Evolutionary conservation across 805 yeast genomes (phyloP).

Genomic region (Spathaspora hagerdaliae): DNA sequence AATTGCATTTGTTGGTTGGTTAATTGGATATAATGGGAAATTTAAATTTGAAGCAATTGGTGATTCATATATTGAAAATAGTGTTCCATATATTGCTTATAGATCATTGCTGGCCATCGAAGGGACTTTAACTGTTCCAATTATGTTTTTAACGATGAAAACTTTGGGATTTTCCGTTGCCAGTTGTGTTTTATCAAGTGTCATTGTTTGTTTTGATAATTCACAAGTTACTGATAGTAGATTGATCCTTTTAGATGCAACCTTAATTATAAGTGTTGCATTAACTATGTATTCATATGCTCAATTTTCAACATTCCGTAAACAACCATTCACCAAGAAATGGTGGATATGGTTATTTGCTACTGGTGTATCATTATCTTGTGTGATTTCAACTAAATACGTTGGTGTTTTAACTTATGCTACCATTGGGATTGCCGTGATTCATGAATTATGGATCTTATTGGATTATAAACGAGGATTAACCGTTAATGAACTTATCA

Average conservation of each 20-base stretch:
- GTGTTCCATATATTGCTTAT: slow-evolving; percentile 83
- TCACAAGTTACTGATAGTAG: slow-evolving; percentile 91
- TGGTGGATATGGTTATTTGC: slow-evolving; percentile 89
- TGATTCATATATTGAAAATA: slow-evolving; percentile 67
- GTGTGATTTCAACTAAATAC: slow-evolving; percentile 93
- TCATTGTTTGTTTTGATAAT: slow-evolving; percentile 78
- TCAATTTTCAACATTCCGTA: slow-evolving; percentile 66
- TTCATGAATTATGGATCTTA: slow-evolving; percentile 82
- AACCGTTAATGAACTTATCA: slow-evolving; percentile 48
- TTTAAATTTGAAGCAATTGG: slow-evolving; percentile 92
- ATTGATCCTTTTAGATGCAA: slow-evolving; percentile 87
- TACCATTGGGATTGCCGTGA: slow-evolving; percentile 83
- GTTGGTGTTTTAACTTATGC: slow-evolving; percentile 92
- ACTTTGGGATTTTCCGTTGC: slow-evolving; percentile 76
- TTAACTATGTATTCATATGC: slow-evolving; percentile 74
- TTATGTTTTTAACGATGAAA: slow-evolving; percentile 80
- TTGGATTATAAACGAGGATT: slow-evolving; percentile 70
- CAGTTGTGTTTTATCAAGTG: slow-evolving; percentile 73
- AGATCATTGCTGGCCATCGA: slow-evolving; percentile 76
- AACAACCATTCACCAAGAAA: slow-evolving; percentile 54
- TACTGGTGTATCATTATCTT: slow-evolving; percentile 84
- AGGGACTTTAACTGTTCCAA: slow-evolving; percentile 78
- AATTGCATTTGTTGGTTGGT: slow-evolving; percentile 85
- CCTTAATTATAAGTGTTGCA: slow-evolving; percentile 80
- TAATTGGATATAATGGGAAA: slow-evolving; percentile 86